Evolutionary conservation across 495 filamentous ascomycete genomes (phyloP).

Genomic region (Halenospora varia): DNA sequence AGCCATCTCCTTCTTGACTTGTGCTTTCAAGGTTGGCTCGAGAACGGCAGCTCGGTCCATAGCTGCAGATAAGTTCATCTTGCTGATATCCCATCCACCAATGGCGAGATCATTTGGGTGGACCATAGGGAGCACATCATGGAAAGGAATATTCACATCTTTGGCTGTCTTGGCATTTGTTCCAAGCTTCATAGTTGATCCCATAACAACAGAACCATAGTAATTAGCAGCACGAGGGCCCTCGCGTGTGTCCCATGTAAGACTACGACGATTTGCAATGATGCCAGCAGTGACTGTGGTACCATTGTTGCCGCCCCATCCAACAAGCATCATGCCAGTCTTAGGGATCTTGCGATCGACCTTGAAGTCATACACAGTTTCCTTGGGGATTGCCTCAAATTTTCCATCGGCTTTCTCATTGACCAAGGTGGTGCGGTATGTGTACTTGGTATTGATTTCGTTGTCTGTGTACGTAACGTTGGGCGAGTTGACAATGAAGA

Average conservation of each 20-base stretch:
- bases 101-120: slow-evolving; percentile 95
- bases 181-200: slow-evolving; percentile 93
- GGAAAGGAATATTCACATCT: slow-evolving; percentile 96
- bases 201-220: slow-evolving; percentile 96
- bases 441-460: slow-evolving; percentile 87
- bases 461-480: slow-evolving; percentile 87
- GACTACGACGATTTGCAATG: slow-evolving; percentile 83
- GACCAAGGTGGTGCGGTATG: slow-evolving; percentile 89
- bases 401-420: slow-evolving; percentile 68
- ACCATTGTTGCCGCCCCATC: slow-evolving; percentile 98
- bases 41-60: slow-evolving; percentile 97
- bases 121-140: slow-evolving; percentile 90
- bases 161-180: slow-evolving; percentile 77
- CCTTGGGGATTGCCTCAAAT: slow-evolving; percentile 79
- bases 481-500: slow-evolving; percentile 86
- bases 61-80: slow-evolving; percentile 78
- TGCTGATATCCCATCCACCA: slow-evolving; percentile 97
- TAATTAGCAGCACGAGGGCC: slow-evolving; percentile 85
- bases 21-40: slow-evolving; percentile 84
- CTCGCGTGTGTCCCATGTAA: slow-evolving; percentile 91
- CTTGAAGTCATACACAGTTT: slow-evolving; percentile 95
- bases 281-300: slow-evolving; percentile 97
- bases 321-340: slow-evolving; percentile 95
- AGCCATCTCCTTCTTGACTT: slow-evolving; percentile 90
- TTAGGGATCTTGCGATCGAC: slow-evolving; percentile 91